Percentiles rank a stretch among this genome's conserved stretches.
Conservation (phyloP, 2,329 filamentous ascomycete species). For the Talaromyces sp. region DNA sequence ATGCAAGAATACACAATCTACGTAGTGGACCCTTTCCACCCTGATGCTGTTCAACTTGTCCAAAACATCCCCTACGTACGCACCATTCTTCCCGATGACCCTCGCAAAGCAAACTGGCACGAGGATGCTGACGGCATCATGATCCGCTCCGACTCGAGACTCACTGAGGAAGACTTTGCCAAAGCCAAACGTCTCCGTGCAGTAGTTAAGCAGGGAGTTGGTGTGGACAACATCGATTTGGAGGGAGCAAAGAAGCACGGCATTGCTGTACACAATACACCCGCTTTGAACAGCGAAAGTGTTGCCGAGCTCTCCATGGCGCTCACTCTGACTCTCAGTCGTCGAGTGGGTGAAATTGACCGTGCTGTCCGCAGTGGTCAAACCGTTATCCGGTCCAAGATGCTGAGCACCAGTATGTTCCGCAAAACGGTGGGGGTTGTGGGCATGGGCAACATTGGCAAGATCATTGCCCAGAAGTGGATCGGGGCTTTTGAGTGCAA, state of each 20-base stretch:
- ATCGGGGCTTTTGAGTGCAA: constrained; percentile 23
- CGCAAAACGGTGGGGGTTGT: constrained; percentile 31
- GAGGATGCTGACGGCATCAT: constrained; percentile 18
- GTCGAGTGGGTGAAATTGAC: constrained; percentile 26
- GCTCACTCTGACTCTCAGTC: constrained; percentile 25
- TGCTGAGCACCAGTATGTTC: constrained; percentile 23
- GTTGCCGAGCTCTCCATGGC: constrained; percentile 31
- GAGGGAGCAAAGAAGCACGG: constrained; percentile 16
- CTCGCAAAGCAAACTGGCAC: constrained; percentile 14
- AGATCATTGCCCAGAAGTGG: constrained; percentile 30
- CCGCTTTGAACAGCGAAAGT: constrained; percentile 23
- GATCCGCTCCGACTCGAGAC: constrained; percentile 18
- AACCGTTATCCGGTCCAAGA: constrained; percentile 19
- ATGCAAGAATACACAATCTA: background rate
- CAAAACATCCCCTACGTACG: constrained; percentile 11
- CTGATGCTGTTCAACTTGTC: constrained; percentile 16
- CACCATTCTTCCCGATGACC: constrained; percentile 16
- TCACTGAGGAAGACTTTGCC: constrained; percentile 17
- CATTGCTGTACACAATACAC: constrained; percentile 20
- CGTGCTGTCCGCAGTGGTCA: constrained; percentile 17
- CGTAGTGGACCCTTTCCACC: constrained; percentile 22
- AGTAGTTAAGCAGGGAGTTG: constrained; percentile 26
- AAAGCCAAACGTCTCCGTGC: constrained; percentile 18
- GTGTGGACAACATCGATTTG: constrained; percentile 25
- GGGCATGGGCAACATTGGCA: constrained; percentile 35